These are phyloP conservation scores for Neurospora pannonica DNA, from an alignment of 495 filamentous ascomycete species.

Conservation along the genomic window DNA sequence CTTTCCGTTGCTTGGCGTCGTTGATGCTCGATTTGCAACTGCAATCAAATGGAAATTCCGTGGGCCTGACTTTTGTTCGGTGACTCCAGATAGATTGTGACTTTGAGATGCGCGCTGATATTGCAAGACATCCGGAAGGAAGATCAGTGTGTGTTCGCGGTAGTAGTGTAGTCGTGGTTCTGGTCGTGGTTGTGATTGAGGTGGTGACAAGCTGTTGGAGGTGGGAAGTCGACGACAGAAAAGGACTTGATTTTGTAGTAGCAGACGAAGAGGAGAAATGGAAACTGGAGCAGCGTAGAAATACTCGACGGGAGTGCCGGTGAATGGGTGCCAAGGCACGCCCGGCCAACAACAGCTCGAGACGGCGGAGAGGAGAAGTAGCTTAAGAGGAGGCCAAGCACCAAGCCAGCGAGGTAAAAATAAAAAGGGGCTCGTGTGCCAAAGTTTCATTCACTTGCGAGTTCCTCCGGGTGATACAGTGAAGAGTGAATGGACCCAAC, in stretches of 20 bases:
- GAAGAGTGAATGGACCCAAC: background rate
- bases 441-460: background rate
- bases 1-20: background rate
- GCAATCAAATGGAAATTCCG: background rate
- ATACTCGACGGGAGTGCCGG: background rate
- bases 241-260: background rate
- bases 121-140: background rate
- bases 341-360: background rate
- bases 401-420: background rate
- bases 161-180: background rate
- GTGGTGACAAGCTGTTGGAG: background rate
- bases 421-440: background rate
- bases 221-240: background rate
- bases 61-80: background rate
- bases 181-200: background rate
- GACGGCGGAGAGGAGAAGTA: background rate
- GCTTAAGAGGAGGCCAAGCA: accelerated
- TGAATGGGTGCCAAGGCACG: background rate
- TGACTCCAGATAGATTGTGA: background rate
- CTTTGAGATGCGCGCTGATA: background rate
- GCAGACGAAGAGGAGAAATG: background rate
- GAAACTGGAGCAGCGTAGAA: background rate
- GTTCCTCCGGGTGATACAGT: background rate
- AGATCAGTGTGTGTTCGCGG: background rate
- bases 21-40: background rate